Percentiles rank a stretch among this genome's conserved stretches.
Evolutionary conservation across 108 stramenopile species (phyloP).

Genomic region (Seminavis robusta): DNA sequence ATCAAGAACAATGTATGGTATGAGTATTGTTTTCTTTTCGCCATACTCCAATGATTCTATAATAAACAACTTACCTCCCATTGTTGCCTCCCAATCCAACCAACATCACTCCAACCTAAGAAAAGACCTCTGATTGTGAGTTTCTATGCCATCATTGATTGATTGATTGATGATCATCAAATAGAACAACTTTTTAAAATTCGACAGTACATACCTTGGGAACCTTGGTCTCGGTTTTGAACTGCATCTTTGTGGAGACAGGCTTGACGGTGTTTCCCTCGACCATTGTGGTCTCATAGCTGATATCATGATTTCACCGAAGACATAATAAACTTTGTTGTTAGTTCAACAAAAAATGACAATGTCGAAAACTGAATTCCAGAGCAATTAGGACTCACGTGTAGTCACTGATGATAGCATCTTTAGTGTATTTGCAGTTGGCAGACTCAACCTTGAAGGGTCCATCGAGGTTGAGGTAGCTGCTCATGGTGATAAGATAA

Average conservation of each 20-base stretch:
- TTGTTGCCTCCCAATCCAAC: conserved; percentile 98
- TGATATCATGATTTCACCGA: conserved; percentile 10
- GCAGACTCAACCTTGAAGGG: conserved; percentile 74
- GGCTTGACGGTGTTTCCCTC: conserved; percentile 85
- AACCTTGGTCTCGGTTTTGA: conserved; percentile 87
- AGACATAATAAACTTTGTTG: not conserved
- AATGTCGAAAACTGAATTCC: conserved; percentile 2
- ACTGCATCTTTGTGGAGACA: conserved; percentile 64
- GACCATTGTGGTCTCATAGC: conserved; percentile 88
- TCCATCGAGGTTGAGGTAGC: conserved; percentile 49
- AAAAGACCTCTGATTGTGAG: conserved; percentile 1
- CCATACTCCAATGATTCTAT: not conserved
- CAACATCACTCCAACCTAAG: conserved; percentile 90
- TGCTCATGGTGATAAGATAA: conserved; percentile 55
- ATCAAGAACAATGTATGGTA: not conserved
- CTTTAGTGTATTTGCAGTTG: conserved; percentile 87
- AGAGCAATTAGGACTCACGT: conserved; percentile 46
- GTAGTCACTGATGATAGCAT: conserved; percentile 87
- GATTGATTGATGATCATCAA: not conserved
- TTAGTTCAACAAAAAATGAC: not conserved
- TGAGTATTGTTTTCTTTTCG: not conserved
- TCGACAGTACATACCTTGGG: conserved; percentile 56
- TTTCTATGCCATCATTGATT: conserved; percentile 7
- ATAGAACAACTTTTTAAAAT: not conserved
- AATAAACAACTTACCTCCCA: conserved; percentile 66